Percentiles rank a stretch among this genome's conserved stretches.
phyloP scores from a whole-genome alignment of 257 asterid species.

The Paulownia fortunei region DNA sequence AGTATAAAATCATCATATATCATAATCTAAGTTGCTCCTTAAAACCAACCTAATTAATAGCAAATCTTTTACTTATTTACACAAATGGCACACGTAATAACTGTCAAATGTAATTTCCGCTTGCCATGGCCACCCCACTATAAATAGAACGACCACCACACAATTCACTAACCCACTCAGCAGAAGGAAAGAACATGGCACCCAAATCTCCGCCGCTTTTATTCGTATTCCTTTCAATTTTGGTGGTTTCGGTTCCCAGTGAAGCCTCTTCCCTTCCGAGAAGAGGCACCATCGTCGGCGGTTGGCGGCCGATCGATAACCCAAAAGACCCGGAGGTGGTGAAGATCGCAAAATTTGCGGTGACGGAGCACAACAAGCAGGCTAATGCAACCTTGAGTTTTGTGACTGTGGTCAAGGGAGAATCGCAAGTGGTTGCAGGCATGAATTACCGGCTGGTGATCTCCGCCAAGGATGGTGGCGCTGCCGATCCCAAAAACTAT shows the following conservation, averaged over 20 bases:
- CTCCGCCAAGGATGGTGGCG: constrained; percentile 37
- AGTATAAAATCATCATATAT: background rate
- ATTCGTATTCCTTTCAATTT: constrained; percentile 3
- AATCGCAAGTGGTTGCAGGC: constrained; percentile 49
- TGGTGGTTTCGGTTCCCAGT: background rate
- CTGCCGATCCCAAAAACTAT: constrained; percentile 25
- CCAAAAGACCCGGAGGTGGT: constrained; percentile 37
- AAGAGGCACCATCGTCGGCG: background rate
- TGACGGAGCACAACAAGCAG: constrained; percentile 46
- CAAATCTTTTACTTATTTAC: background rate
- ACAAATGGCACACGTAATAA: background rate
- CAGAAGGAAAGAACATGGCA: constrained; percentile 22
- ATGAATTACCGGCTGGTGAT: constrained; percentile 42
- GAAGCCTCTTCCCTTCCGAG: background rate
- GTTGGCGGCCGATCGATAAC: constrained; percentile 39
- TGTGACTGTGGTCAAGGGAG: constrained; percentile 38
- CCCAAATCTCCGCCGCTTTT: constrained; percentile 14
- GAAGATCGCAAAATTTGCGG: constrained; percentile 46
- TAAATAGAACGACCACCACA: background rate
- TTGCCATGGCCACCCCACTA: background rate
- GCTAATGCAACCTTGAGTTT: constrained; percentile 23
- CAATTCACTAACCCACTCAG: too few relatives aligned
- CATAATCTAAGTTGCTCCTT: background rate
- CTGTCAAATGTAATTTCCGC: too few relatives aligned
- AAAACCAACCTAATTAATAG: too few relatives aligned